A percentile compares a stretch with the other conserved stretches of the same genome.
These are phyloP conservation scores for Eucalyptus viminalis DNA, from an alignment of 345 rosid species.

Conservation along the genomic window DNA sequence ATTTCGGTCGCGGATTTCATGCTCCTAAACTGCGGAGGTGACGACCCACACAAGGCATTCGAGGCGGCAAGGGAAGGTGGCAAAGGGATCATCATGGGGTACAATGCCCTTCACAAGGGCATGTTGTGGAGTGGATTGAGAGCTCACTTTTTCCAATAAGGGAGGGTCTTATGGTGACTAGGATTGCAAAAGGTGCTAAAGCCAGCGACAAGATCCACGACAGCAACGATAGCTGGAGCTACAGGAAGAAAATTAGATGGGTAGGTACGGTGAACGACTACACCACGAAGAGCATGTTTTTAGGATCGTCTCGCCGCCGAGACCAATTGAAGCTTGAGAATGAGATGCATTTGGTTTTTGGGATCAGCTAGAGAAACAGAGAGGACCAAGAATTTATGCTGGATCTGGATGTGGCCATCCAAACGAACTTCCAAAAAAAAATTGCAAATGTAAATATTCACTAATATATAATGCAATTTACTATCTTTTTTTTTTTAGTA, in stretches of 20 bases:
- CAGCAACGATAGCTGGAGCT: neutral
- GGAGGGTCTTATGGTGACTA: slow-evolving; percentile 21
- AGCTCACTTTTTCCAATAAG: slow-evolving; percentile 37
- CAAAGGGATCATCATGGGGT: slow-evolving; percentile 18
- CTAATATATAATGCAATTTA: too few species aligned
- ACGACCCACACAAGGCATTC: neutral
- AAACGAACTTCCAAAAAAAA: too few species aligned
- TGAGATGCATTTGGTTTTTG: neutral
- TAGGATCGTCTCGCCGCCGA: slow-evolving; percentile 8
- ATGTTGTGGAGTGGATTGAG: slow-evolving; percentile 1
- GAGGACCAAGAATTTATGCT: neutral
- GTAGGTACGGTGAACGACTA: slow-evolving; percentile 21
- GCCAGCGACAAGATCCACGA: neutral
- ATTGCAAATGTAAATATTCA: too few species aligned
- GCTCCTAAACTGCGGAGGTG: slow-evolving; percentile 22
- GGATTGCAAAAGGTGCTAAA: neutral
- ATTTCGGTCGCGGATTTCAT: slow-evolving; percentile 10
- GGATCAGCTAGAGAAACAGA: neutral
- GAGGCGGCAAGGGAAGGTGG: slow-evolving; percentile 3
- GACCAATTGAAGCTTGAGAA: neutral
- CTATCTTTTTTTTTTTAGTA: too few species aligned
- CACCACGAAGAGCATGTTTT: slow-evolving; percentile 43
- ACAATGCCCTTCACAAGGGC: slow-evolving; percentile 22
- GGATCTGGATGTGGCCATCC: neutral
- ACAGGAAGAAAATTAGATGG: slow-evolving; percentile 25